Conservation (phyloP, 1,139 yeast species). For the Debaryomycetaceae sp. region DNA sequence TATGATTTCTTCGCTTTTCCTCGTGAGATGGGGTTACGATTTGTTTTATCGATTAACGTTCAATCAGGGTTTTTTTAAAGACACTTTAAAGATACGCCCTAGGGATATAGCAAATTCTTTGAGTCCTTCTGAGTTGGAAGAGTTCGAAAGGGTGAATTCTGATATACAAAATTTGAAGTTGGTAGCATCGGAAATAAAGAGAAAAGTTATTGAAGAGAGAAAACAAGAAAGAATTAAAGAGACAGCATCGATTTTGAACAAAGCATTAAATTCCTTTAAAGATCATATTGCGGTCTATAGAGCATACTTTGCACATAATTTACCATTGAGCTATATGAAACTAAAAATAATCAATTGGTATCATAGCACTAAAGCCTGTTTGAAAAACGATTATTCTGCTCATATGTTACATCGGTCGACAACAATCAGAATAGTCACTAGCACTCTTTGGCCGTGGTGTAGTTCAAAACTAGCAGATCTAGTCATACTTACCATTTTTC, state of each 20-base stretch:
- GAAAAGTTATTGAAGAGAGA: slow-evolving; percentile 7
- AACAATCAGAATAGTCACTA: slow-evolving; percentile 28
- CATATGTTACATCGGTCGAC: slow-evolving; percentile 22
- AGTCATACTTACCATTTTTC: slow-evolving; percentile 14
- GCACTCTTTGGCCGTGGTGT: slow-evolving; percentile 40
- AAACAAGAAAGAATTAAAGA: slow-evolving; percentile 1
- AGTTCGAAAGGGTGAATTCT: slow-evolving; percentile 23
- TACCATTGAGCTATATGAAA: slow-evolving; percentile 11
- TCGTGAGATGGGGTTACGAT: slow-evolving; percentile 38
- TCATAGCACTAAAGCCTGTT: slow-evolving; percentile 30
- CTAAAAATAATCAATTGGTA: slow-evolving; percentile 12
- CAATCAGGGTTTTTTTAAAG: slow-evolving; percentile 43
- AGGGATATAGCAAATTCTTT: slow-evolving; percentile 37
- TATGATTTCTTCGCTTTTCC: slow-evolving; percentile 34
- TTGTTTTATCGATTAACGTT: slow-evolving; percentile 37
- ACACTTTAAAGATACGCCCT: slow-evolving; percentile 30
- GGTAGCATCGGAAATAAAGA: slow-evolving; percentile 7
- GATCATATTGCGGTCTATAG: slow-evolving; percentile 1
- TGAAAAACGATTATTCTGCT: slow-evolving; percentile 34
- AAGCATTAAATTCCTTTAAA: neutral
- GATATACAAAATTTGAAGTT: slow-evolving; percentile 5
- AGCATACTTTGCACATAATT: slow-evolving; percentile 6
- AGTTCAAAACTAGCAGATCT: slow-evolving; percentile 33
- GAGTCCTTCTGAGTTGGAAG: slow-evolving; percentile 19
- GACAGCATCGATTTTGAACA: slow-evolving; percentile 5